Conservation (phyloP, 768 basidiomycete genomes). For the Xerocomus brunneocitrinus region DNA sequence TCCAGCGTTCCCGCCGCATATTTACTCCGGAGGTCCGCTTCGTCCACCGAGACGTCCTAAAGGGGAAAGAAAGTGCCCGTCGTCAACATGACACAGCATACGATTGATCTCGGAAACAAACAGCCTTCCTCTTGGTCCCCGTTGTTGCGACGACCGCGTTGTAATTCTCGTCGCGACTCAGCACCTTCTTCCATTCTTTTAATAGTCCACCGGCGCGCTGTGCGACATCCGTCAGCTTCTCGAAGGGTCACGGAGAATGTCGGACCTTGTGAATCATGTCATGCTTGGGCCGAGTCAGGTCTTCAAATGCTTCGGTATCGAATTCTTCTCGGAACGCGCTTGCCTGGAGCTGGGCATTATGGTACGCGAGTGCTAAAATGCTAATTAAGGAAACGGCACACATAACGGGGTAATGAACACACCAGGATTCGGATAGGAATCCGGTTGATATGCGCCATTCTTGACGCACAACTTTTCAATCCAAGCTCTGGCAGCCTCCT, state of each 20-base stretch:
- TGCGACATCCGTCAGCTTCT: background rate
- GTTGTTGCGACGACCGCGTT: constrained; percentile 42
- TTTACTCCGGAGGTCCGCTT: constrained; percentile 68
- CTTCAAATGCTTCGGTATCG: constrained; percentile 71
- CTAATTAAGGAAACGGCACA: background rate
- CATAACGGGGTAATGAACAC: constrained; percentile 18
- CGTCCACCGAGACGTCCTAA: constrained; percentile 61
- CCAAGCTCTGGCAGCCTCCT: constrained; percentile 63
- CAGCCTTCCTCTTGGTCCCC: constrained; percentile 70
- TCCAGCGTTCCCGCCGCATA: constrained; percentile 53
- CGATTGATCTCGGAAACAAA: constrained; percentile 32
- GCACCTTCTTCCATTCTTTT: constrained; percentile 62
- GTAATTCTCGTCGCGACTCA: constrained; percentile 63
- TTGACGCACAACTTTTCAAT: constrained; percentile 77
- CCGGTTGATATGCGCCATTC: constrained; percentile 80
- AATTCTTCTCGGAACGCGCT: constrained; percentile 90
- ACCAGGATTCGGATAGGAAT: constrained; percentile 91
- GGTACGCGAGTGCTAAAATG: constrained; percentile 58
- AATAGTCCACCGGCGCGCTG: constrained; percentile 69
- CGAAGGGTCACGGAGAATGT: background rate
- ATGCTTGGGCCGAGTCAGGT: constrained; percentile 74
- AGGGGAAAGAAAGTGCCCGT: background rate
- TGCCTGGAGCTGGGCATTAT: constrained; percentile 88
- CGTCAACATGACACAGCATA: background rate
- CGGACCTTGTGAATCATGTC: constrained; percentile 76